phyloP scores from a whole-genome alignment of 2,329 filamentous ascomycete species.

The Fusarium protoensiforme region DNA sequence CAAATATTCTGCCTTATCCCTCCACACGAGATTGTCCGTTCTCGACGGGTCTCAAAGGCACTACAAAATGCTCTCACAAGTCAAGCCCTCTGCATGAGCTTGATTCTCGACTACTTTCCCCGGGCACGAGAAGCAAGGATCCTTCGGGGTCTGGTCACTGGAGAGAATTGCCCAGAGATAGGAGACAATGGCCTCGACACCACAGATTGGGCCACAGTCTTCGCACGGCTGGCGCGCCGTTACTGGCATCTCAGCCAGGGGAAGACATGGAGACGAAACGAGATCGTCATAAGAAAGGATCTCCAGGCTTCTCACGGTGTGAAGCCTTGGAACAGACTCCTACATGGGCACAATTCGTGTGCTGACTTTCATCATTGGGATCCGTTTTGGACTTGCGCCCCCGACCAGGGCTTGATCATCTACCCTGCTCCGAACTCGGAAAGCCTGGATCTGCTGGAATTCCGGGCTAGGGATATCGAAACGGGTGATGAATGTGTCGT shows the following conservation, averaged over 20 bases:
- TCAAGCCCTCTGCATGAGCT: conserved; percentile 55
- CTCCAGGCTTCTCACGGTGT: conserved; percentile 48
- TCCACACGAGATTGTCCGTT: conserved; percentile 61
- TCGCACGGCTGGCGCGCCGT: conserved; percentile 62
- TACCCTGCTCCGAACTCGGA: conserved; percentile 53
- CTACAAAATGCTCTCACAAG: conserved; percentile 63
- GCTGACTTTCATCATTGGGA: conserved; percentile 59
- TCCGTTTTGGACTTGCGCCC: conserved; percentile 64
- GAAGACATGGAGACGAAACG: conserved; percentile 51
- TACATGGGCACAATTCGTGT: conserved; percentile 53
- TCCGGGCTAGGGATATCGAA: conserved; percentile 63
- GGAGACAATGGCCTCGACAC: conserved; percentile 20
- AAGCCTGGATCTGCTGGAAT: conserved; percentile 33
- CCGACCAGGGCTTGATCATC: conserved; percentile 65
- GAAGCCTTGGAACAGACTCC: conserved; percentile 57
- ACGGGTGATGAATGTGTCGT: conserved; percentile 55
- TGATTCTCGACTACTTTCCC: conserved; percentile 64
- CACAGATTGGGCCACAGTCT: conserved; percentile 55
- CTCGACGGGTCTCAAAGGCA: conserved; percentile 61
- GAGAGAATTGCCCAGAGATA: not conserved
- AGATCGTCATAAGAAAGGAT: conserved; percentile 31
- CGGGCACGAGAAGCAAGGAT: conserved; percentile 63
- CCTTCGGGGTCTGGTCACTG: conserved; percentile 31
- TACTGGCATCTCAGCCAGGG: conserved; percentile 65
- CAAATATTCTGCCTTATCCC: conserved; percentile 61